Evolutionary conservation across 495 filamentous ascomycete species (phyloP).

Genomic region (Saxispiralis lemnorum): DNA sequence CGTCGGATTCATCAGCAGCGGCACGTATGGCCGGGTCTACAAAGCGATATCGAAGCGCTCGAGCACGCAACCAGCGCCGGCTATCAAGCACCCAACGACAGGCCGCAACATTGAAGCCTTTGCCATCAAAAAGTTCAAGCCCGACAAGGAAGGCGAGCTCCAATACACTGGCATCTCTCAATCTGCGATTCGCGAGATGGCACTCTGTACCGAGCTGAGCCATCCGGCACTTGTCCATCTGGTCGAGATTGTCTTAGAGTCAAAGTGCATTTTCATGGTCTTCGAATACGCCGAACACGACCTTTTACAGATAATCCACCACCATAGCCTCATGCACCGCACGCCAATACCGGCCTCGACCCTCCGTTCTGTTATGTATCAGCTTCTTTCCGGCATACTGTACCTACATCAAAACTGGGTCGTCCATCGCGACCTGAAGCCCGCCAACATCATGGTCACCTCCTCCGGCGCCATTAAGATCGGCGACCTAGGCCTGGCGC

Average conservation of each 20-base stretch:
- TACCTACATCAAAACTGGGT: constrained; percentile 98
- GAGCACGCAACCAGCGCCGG: not conserved
- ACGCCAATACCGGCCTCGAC: constrained; percentile 74
- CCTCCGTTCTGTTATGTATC: constrained; percentile 83
- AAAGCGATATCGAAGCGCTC: constrained; percentile 64
- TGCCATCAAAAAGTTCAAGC: constrained; percentile 59
- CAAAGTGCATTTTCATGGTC: constrained; percentile 99
- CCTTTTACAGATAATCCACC: constrained; percentile 92
- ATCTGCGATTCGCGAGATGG: constrained; percentile 94
- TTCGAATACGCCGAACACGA: constrained; percentile 98
- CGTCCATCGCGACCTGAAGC: constrained; percentile 88
- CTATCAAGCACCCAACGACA: constrained; percentile 5
- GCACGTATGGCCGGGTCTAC: constrained; percentile 98
- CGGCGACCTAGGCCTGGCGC: constrained; percentile 79
- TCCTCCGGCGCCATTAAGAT: constrained; percentile 77
- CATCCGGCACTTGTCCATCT: constrained; percentile 83
- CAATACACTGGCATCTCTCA: constrained; percentile 97
- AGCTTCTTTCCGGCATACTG: constrained; percentile 80
- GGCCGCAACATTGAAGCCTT: constrained; percentile 12
- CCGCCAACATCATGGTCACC: constrained; percentile 98
- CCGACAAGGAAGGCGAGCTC: constrained; percentile 93
- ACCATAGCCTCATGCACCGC: constrained; percentile 76
- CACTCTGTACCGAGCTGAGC: constrained; percentile 81
- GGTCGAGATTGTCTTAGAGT: constrained; percentile 91
- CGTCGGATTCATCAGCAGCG: constrained; percentile 92